These are phyloP conservation scores for Ceriops tagal DNA, from an alignment of 345 rosid species.

Conservation along the genomic window DNA sequence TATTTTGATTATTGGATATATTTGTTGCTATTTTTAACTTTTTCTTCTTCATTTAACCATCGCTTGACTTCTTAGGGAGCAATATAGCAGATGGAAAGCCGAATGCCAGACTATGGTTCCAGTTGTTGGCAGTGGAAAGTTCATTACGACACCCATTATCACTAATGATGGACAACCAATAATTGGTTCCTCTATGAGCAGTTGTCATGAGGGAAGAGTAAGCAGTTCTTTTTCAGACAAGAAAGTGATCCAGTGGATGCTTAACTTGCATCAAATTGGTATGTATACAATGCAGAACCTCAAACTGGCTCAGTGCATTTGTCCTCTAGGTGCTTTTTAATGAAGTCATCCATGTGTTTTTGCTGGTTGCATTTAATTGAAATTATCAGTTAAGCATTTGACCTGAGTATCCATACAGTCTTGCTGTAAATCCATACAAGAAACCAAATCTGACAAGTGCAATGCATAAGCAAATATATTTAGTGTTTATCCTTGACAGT, in stretches of 20 bases:
- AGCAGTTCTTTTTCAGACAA: slow-evolving; percentile 47
- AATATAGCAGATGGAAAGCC: slow-evolving; percentile 64
- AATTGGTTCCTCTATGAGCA: slow-evolving; percentile 33
- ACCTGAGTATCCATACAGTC: not conserved
- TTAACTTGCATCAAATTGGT: slow-evolving; percentile 82
- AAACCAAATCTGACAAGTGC: too few relatives aligned
- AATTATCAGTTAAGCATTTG: not conserved
- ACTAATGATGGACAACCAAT: slow-evolving; percentile 60
- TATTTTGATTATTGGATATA: not conserved
- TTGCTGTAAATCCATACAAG: not conserved
- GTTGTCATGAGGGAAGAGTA: slow-evolving; percentile 28
- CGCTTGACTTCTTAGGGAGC: slow-evolving; percentile 51
- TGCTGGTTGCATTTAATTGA: not conserved
- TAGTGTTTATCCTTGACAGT: not conserved
- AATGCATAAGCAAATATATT: too few relatives aligned
- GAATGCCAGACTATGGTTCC: slow-evolving; percentile 84
- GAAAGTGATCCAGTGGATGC: slow-evolving; percentile 80
- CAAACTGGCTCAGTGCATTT: not conserved
- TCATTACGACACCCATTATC: slow-evolving; percentile 56
- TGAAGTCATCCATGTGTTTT: not conserved
- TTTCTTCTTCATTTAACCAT: not conserved
- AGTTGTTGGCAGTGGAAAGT: slow-evolving; percentile 70
- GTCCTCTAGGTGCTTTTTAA: not conserved
- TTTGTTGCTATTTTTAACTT: slow-evolving; percentile 6
- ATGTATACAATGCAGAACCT: slow-evolving; percentile 19